A percentile compares a stretch with the other conserved stretches of the same genome.
Evolutionary conservation across 441 rosid species (phyloP).

Genomic region (Manihot esculenta): DNA sequence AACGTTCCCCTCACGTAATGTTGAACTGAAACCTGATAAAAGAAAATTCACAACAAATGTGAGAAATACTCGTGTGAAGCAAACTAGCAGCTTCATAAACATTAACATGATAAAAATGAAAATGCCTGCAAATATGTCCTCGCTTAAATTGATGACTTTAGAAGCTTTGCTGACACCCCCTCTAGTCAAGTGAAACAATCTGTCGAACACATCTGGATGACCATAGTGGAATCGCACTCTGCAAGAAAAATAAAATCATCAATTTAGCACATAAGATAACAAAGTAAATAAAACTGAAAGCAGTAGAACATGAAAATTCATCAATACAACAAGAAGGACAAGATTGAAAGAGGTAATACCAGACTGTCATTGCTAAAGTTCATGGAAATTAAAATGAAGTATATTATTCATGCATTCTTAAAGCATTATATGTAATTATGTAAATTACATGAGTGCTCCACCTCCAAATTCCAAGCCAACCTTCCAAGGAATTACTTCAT

Average conservation of each 20-base stretch:
- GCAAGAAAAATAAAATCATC: conserved; percentile 18
- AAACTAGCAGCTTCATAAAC: not conserved
- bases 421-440: not conserved
- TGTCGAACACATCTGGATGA: conserved; percentile 95
- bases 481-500: not conserved
- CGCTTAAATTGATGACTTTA: conserved; percentile 87
- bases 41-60: conserved; percentile 13
- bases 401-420: not conserved
- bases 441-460: not conserved
- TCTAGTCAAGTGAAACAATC: conserved; percentile 92
- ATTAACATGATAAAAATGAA: not conserved
- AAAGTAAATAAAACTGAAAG: not conserved
- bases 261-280: conserved; percentile 8
- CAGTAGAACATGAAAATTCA: not conserved
- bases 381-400: too few species aligned
- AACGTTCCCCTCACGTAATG: conserved; percentile 83
- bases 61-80: conserved; percentile 13
- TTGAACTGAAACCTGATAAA: conserved; percentile 81
- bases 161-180: conserved; percentile 99
- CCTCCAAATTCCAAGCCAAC: not conserved
- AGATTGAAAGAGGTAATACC: not conserved
- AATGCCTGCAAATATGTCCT: conserved; percentile 91
- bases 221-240: conserved; percentile 95
- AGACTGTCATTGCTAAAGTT: not conserved
- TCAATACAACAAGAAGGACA: not conserved